Evolutionary conservation across 1,284 basidiomycete species (phyloP).

Genomic region (Leccinum ponderosum): DNA sequence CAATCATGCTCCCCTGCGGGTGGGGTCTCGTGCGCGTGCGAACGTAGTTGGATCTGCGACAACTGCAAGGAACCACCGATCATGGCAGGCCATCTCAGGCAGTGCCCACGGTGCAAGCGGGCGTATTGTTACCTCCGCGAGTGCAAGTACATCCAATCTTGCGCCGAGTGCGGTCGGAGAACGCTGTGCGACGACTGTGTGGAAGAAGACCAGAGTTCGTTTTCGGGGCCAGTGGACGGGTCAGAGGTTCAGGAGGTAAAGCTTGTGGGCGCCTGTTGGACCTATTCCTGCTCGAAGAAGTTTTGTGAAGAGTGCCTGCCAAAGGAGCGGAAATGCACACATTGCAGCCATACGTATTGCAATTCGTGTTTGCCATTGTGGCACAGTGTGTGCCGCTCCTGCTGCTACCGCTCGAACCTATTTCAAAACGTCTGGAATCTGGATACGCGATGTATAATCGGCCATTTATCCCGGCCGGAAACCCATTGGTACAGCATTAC

Average conservation of each 20-base stretch:
- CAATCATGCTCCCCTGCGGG: neutral
- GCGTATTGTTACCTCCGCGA: neutral
- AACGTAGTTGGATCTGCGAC: conserved; percentile 23
- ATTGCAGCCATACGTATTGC: too few species aligned
- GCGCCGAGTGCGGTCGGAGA: conserved; percentile 12
- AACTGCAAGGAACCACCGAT: conserved; percentile 15
- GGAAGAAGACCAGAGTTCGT: conserved; percentile 21
- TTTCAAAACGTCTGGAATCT: too few species aligned
- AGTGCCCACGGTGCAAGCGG: neutral
- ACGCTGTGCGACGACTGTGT: conserved; percentile 12
- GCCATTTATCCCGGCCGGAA: too few species aligned
- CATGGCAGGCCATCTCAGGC: neutral
- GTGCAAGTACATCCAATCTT: conserved; percentile 21
- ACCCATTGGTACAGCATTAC: too few species aligned
- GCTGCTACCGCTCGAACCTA: too few species aligned
- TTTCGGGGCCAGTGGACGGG: neutral
- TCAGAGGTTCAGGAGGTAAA: neutral
- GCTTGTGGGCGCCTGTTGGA: conserved; percentile 3
- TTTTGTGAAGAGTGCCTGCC: conserved; percentile 12
- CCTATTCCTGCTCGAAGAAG: conserved; percentile 5
- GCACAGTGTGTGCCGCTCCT: too few species aligned
- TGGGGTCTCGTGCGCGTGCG: conserved; percentile 21
- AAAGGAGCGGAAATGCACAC: too few species aligned
- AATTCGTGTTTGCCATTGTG: too few species aligned
- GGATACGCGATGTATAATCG: too few species aligned